Conservation (phyloP, 345 rosid species). For the Salix koriyanagi region DNA sequence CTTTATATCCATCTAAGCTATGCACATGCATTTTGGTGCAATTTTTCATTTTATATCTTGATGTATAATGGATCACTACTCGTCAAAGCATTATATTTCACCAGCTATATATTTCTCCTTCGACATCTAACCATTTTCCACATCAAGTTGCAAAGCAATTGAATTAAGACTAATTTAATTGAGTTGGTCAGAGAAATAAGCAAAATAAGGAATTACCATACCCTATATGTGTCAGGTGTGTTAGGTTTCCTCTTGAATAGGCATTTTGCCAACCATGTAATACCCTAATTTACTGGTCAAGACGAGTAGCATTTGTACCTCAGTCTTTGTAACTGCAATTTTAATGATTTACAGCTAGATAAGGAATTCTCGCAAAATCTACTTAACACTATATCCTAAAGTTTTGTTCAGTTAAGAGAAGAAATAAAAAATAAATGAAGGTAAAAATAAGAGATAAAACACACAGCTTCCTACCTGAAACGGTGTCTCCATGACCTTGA, state of each 20-base stretch:
- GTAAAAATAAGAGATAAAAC: conserved; percentile 1
- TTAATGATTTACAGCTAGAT: background rate
- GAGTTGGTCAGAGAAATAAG: background rate
- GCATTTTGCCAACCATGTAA: background rate
- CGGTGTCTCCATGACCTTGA: conserved; percentile 71
- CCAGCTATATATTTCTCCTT: background rate
- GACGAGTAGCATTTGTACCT: background rate
- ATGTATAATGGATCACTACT: background rate
- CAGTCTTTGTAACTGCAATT: background rate
- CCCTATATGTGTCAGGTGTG: background rate
- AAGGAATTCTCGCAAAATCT: background rate
- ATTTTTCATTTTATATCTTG: background rate
- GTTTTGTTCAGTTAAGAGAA: background rate
- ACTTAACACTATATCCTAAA: background rate
- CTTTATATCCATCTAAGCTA: background rate
- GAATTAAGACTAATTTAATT: background rate
- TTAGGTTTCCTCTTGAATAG: background rate
- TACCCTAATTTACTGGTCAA: conserved; percentile 2
- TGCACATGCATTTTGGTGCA: background rate
- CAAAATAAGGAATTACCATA: background rate
- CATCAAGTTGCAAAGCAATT: background rate
- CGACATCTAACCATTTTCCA: background rate
- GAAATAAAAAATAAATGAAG: background rate
- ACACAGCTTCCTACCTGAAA: conserved; percentile 60
- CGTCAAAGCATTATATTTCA: background rate